These are phyloP conservation scores for Beauveria medogensis DNA, from an alignment of 2,329 filamentous ascomycete genomes.

Conservation along the genomic window DNA sequence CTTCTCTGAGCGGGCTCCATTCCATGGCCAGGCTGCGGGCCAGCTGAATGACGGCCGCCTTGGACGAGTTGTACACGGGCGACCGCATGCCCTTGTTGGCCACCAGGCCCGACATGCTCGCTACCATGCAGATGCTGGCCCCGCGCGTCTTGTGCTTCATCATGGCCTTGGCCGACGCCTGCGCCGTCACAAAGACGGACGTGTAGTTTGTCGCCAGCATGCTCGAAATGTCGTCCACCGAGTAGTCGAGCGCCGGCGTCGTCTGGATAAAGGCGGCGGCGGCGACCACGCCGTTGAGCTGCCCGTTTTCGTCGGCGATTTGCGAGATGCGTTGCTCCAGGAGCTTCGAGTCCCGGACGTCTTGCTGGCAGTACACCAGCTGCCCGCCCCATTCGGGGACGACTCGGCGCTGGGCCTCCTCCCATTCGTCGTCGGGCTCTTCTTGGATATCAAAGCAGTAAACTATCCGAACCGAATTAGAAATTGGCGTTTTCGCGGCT, in stretches of 20 bases:
- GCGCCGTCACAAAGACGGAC: constrained; percentile 62
- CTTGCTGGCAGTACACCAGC: constrained; percentile 58
- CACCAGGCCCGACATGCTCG: constrained; percentile 46
- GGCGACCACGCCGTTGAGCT: constrained; percentile 61
- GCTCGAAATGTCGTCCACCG: constrained; percentile 46
- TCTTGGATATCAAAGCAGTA: constrained; percentile 48
- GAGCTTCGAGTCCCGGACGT: constrained; percentile 53
- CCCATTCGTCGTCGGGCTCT: constrained; percentile 49
- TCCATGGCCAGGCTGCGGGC: constrained; percentile 54
- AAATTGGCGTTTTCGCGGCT: background rate
- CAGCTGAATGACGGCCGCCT: constrained; percentile 57
- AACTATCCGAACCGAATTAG: constrained; percentile 28
- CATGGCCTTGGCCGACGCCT: constrained; percentile 58
- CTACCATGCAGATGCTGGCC: constrained; percentile 50
- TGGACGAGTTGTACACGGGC: constrained; percentile 59
- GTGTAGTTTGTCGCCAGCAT: constrained; percentile 65
- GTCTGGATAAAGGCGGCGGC: constrained; percentile 63
- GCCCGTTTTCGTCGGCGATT: constrained; percentile 53
- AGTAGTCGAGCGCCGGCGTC: constrained; percentile 59
- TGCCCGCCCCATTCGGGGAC: constrained; percentile 56
- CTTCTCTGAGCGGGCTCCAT: constrained; percentile 41
- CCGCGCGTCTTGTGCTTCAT: constrained; percentile 36
- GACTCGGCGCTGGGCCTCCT: constrained; percentile 49
- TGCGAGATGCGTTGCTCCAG: constrained; percentile 50
- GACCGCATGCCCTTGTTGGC: constrained; percentile 54